These are phyloP conservation scores for Xylaria hypoxylon DNA, from an alignment of 2,329 filamentous ascomycete species.

Conservation along the genomic window DNA sequence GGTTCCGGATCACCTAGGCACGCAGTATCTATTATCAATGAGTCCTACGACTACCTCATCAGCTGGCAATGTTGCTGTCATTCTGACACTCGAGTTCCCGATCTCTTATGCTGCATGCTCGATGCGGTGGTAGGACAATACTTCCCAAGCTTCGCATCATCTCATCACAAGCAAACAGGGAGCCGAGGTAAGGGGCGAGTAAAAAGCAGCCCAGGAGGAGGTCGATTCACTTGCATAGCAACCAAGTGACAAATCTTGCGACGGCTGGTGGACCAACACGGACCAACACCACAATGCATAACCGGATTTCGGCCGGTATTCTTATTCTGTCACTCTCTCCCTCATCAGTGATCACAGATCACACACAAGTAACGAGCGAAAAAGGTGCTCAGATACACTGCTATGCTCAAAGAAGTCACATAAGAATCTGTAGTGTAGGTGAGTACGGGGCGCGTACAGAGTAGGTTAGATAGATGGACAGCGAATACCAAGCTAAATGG, in stretches of 20 bases:
- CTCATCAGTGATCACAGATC: too few relatives aligned
- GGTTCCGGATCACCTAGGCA: slow-evolving; percentile 3
- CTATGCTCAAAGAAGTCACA: too few relatives aligned
- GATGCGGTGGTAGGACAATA: slow-evolving; percentile 3
- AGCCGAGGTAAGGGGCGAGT: slow-evolving; percentile 29
- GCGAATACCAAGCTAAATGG: not conserved
- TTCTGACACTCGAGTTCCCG: slow-evolving; percentile 2
- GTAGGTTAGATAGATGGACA: too few relatives aligned
- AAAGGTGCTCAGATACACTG: not conserved
- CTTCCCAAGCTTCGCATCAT: slow-evolving; percentile 3
- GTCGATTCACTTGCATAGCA: slow-evolving; percentile 1
- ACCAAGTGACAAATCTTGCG: slow-evolving; percentile 34
- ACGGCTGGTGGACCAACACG: slow-evolving; percentile 14
- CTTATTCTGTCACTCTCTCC: not conserved
- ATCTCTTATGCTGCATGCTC: not conserved
- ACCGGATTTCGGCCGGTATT: slow-evolving; percentile 10
- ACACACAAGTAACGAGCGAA: slow-evolving; percentile 7
- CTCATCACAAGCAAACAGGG: slow-evolving; percentile 30
- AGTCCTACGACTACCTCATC: slow-evolving; percentile 5
- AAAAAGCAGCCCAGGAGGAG: slow-evolving; percentile 4
- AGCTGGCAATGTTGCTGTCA: slow-evolving; percentile 10
- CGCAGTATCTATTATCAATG: not conserved
- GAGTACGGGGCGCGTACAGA: too few relatives aligned
- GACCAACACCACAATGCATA: not conserved
- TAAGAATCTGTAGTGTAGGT: too few relatives aligned